phyloP scores from a whole-genome alignment of 2,329 filamentous ascomycete genomes.

The Aphanocladium album region DNA sequence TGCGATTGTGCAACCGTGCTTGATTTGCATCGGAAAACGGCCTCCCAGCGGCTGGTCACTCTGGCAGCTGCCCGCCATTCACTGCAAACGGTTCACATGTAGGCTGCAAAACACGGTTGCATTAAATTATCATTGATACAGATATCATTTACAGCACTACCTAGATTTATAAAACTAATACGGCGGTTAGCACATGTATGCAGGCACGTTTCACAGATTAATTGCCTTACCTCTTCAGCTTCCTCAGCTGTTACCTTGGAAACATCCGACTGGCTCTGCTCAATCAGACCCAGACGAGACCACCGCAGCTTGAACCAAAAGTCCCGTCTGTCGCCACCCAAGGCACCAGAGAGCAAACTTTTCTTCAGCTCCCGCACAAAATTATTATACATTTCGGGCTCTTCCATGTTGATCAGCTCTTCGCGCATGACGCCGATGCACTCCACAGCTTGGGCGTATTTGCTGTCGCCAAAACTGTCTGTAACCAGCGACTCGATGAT shows the following conservation, averaged over 20 bases:
- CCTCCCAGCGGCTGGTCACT: too few species aligned
- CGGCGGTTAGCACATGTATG: slow-evolving; percentile 21
- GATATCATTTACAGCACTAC: slow-evolving; percentile 16
- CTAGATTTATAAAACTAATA: slow-evolving; percentile 34
- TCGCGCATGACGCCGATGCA: slow-evolving; percentile 73
- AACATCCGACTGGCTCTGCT: slow-evolving; percentile 53
- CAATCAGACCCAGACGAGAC: slow-evolving; percentile 67
- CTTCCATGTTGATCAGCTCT: slow-evolving; percentile 69
- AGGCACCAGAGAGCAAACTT: slow-evolving; percentile 60
- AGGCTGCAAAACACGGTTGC: background rate
- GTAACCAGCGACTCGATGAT: slow-evolving; percentile 66
- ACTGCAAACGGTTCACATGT: background rate
- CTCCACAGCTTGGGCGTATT: slow-evolving; percentile 71
- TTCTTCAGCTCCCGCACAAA: slow-evolving; percentile 68
- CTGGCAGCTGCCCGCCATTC: background rate
- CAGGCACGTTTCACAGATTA: background rate
- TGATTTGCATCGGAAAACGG: background rate
- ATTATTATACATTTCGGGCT: slow-evolving; percentile 70
- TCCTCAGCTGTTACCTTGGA: slow-evolving; percentile 66
- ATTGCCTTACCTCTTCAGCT: slow-evolving; percentile 52
- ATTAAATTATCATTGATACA: background rate
- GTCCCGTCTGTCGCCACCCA: slow-evolving; percentile 73
- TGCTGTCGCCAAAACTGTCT: slow-evolving; percentile 68
- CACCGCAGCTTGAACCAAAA: slow-evolving; percentile 74
- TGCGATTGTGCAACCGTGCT: background rate